phyloP scores from a whole-genome alignment of 306 rosid species.

The Trifolium repens region DNA sequence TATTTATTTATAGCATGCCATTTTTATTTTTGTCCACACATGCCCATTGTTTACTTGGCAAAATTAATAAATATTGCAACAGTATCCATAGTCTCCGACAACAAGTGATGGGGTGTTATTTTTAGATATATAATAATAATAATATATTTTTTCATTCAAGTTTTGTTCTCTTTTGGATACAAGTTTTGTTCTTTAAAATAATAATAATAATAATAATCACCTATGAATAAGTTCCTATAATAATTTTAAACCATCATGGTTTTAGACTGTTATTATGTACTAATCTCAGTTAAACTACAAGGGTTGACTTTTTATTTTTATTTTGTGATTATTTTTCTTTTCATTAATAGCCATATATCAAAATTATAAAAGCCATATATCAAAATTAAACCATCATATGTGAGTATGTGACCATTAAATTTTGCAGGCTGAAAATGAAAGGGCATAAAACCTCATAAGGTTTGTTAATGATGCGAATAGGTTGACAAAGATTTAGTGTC shows the following conservation, averaged over 20 bases:
- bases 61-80: conserved; percentile 24
- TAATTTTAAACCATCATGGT: not conserved
- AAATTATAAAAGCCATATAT: not conserved
- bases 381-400: not conserved
- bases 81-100: conserved; percentile 37
- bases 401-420: conserved; percentile 28
- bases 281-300: not conserved
- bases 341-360: not conserved
- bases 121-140: not conserved
- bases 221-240: not conserved
- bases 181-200: too few relatives aligned
- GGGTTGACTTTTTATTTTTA: not conserved
- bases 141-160: not conserved
- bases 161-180: not conserved
- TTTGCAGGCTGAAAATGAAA: conserved; percentile 51
- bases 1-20: not conserved
- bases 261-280: conserved; percentile 1
- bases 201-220: too few relatives aligned
- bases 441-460: conserved; percentile 23
- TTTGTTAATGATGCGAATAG: not conserved
- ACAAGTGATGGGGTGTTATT: conserved; percentile 11
- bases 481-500: conserved; percentile 50
- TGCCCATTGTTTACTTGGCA: not conserved
- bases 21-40: conserved; percentile 2
- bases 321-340: not conserved